A percentile compares a stretch with the other conserved stretches of the same genome.
phyloP scores from a whole-genome alignment of 441 rosid genomes.

The Populus hybrid region DNA sequence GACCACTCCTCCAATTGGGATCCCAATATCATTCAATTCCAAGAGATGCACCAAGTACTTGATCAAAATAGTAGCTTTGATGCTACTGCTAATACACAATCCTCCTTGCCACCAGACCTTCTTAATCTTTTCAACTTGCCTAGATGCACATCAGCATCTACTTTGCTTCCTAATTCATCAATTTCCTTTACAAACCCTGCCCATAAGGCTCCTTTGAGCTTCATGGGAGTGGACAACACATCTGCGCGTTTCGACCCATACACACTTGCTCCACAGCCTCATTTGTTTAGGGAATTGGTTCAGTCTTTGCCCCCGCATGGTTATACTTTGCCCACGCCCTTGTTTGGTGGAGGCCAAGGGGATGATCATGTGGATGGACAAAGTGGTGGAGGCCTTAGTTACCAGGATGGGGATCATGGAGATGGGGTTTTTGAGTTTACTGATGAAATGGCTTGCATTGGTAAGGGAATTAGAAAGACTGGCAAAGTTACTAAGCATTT shows the following conservation, averaged over 20 bases:
- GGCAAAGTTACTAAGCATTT: conserved; percentile 57
- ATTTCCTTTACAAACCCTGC: conserved; percentile 38
- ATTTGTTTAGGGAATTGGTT: conserved; percentile 35
- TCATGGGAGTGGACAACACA: conserved; percentile 26
- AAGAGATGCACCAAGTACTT: conserved; percentile 23
- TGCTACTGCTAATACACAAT: conserved; percentile 24
- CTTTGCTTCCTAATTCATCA: conserved; percentile 42
- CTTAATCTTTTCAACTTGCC: conserved; percentile 65
- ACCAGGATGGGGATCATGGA: conserved; percentile 33
- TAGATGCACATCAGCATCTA: conserved; percentile 28
- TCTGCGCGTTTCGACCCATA: conserved; percentile 49
- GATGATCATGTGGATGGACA: conserved; percentile 35
- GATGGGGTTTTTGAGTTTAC: conserved; percentile 57
- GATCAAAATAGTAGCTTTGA: conserved; percentile 27
- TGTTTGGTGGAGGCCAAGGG: conserved; percentile 18
- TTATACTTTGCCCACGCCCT: conserved; percentile 15
- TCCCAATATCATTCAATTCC: conserved; percentile 9
- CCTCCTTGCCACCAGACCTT: conserved; percentile 56
- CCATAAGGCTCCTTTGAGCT: conserved; percentile 19
- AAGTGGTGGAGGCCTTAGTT: conserved; percentile 15
- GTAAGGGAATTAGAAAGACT: conserved; percentile 39
- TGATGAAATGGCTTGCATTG: conserved; percentile 39
- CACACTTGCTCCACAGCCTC: conserved; percentile 56
- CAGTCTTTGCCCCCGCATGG: conserved; percentile 45
- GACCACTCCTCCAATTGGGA: conserved; percentile 39